Conservation (phyloP, 2,329 filamentous ascomycete genomes). For the Diaporthe capsici region DNA sequence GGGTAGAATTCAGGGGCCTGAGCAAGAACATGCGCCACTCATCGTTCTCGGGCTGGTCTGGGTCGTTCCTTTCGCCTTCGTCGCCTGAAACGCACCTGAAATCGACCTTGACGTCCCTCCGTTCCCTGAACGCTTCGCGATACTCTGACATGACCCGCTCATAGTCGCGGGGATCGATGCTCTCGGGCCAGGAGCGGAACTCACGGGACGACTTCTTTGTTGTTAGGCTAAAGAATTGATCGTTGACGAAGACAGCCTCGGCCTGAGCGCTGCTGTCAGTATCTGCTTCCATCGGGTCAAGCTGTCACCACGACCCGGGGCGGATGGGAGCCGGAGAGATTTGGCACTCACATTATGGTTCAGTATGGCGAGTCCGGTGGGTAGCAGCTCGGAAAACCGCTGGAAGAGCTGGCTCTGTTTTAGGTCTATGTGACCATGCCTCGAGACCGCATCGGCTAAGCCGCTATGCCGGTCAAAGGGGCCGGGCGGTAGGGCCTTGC, state of each 20-base stretch:
- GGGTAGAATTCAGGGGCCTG: background rate
- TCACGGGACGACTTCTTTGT: conserved; percentile 28
- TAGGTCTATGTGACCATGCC: conserved; percentile 11
- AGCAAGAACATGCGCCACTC: conserved; percentile 35
- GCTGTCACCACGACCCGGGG: background rate
- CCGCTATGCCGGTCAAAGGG: background rate
- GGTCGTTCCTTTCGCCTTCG: background rate
- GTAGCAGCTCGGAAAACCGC: conserved; percentile 24
- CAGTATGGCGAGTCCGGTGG: conserved; percentile 24
- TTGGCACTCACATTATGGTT: background rate
- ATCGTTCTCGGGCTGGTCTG: background rate
- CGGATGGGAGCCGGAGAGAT: no score
- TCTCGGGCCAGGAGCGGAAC: conserved; percentile 35
- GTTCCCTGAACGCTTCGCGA: conserved; percentile 27
- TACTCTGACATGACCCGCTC: conserved; percentile 33
- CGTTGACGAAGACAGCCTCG: conserved; percentile 32
- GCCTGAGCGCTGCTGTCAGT: background rate
- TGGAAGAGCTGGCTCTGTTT: conserved; percentile 34
- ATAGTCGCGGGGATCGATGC: conserved; percentile 34
- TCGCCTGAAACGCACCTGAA: conserved; percentile 24
- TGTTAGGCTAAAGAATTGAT: conserved; percentile 28
- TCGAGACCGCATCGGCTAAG: background rate
- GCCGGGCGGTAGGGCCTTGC: background rate
- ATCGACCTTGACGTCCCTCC: conserved; percentile 32
- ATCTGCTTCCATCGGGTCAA: no score